Evolutionary conservation across 768 basidiomycete genomes (phyloP).

Genomic region (Dendrothele bispora): DNA sequence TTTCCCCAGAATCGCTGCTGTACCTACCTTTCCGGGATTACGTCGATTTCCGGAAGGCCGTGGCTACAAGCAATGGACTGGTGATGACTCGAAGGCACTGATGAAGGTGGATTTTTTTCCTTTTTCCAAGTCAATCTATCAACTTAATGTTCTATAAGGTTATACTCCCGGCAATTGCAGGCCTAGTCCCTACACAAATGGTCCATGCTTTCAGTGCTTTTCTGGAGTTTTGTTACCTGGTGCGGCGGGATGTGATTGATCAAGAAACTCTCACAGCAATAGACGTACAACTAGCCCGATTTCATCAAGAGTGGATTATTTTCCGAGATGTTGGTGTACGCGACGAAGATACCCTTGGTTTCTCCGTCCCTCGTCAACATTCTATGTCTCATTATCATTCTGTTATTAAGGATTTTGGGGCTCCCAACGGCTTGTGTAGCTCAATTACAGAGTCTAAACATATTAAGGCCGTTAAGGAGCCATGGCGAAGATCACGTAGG

Average conservation of each 20-base stretch:
- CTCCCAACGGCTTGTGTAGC: constrained; percentile 19
- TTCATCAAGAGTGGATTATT: constrained; percentile 11
- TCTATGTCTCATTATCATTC: constrained; percentile 14
- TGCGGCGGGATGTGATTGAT: constrained; percentile 5
- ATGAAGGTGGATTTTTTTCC: too few species aligned
- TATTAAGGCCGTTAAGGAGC: constrained; percentile 13
- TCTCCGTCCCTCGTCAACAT: constrained; percentile 19
- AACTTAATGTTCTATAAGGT: too few species aligned
- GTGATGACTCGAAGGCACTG: constrained; percentile 7
- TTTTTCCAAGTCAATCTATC: too few species aligned
- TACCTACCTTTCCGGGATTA: constrained; percentile 9
- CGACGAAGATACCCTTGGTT: too few species aligned
- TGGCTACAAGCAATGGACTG: constrained; percentile 13
- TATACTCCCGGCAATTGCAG: constrained; percentile 21
- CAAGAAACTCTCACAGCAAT: constrained; percentile 10
- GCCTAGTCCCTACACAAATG: constrained; percentile 16
- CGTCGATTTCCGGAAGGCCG: constrained; percentile 15
- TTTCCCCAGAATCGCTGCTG: constrained; percentile 13
- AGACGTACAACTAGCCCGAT: constrained; percentile 4
- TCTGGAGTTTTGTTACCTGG: constrained; percentile 25
- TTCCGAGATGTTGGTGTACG: constrained; percentile 9
- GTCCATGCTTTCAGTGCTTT: constrained; percentile 17
- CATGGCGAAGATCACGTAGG: constrained; percentile 13
- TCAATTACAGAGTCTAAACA: constrained; percentile 15
- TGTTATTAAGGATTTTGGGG: constrained; percentile 13